Base-by-base conservation (phyloP, 352 stramenopile species). In the Pythium aristosporum region DNA sequence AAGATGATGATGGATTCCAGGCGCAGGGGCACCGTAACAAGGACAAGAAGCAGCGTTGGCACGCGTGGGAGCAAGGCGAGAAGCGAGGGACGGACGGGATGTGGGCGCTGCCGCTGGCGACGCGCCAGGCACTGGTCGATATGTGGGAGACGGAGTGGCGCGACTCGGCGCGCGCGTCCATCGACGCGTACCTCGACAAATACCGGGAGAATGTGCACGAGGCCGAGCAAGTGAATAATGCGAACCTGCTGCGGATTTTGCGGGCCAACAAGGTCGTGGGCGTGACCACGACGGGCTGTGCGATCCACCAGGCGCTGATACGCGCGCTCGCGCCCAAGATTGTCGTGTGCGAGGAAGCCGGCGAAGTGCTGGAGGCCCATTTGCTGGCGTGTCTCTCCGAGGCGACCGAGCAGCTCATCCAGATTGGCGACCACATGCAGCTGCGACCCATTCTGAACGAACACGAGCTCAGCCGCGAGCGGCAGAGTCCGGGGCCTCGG, bases 361-460 rank as follows among this genome's bases (percentile, higher is more conserved):
- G 82, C 16, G 89, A 97, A 70, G 85, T 97, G 7, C 68, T 96
- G 1, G 88, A 96, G 63, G 80, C 77, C 11, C 80, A 89, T 51
- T 56, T 89, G 7, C 69, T 89, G 55, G 70, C 77, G 39, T 87
- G 80, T 46, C 60, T 94, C 39, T 76, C 75, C n/a, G 69, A 76
- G 15, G 63, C 68, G 1, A 92, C 77, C 30, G 79, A 96, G 51
- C 88, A 96, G 61, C 64, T 97, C 2, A 85, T 96, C 52, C 58
- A 94, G 21, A 97, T 97, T 70, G 89, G 88, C 21, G 89, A 96
- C 60, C 89, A 97, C 68, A 70, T 88, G 53, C 89, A 97, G 62
- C 68, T 97, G 32, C 77, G 87, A 13, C 89, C 89, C 2, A 82
- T 89, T 20, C 76, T 92, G 48, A 74, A 81, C n/a, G 75, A 80